These are phyloP conservation scores for Colletotrichum salicis DNA, from an alignment of 2,329 filamentous ascomycete genomes.

Conservation along the genomic window DNA sequence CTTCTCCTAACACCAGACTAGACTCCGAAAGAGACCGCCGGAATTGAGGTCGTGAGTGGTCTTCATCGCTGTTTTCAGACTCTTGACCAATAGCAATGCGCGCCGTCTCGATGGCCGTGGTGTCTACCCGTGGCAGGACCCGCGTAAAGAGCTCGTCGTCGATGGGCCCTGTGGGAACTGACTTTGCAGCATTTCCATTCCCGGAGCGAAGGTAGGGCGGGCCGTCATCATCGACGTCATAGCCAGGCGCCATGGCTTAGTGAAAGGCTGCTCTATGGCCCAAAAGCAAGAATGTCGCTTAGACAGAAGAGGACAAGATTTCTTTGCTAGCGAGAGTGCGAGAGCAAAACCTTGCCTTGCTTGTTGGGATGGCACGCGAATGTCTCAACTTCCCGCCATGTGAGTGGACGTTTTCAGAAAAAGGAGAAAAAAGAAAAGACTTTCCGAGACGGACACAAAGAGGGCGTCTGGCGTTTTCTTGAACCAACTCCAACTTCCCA, in stretches of 20 bases:
- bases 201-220: constrained; percentile 2
- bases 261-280: background rate
- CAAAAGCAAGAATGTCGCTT: background rate
- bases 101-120: constrained; percentile 12
- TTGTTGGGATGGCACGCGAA: background rate
- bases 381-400: constrained; percentile 20
- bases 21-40: constrained; percentile 14
- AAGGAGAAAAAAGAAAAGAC: background rate
- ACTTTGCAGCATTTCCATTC: constrained; percentile 14
- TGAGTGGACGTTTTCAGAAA: constrained; percentile 11
- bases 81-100: constrained; percentile 1
- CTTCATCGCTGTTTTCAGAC: constrained; percentile 9
- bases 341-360: constrained; percentile 9
- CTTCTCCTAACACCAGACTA: background rate
- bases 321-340: background rate
- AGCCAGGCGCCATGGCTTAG: constrained; percentile 20
- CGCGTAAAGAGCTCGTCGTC: constrained; percentile 26
- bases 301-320: background rate
- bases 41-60: background rate
- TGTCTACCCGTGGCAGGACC: constrained; percentile 24
- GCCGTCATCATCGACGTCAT: constrained; percentile 23
- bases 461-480: constrained; percentile 3
- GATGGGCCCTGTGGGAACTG: constrained; percentile 16
- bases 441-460: background rate
- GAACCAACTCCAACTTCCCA: constrained; percentile 2